Evolutionary conservation across 2,329 filamentous ascomycete species (phyloP).

Genomic region (Gaeumannomyces tritici): DNA sequence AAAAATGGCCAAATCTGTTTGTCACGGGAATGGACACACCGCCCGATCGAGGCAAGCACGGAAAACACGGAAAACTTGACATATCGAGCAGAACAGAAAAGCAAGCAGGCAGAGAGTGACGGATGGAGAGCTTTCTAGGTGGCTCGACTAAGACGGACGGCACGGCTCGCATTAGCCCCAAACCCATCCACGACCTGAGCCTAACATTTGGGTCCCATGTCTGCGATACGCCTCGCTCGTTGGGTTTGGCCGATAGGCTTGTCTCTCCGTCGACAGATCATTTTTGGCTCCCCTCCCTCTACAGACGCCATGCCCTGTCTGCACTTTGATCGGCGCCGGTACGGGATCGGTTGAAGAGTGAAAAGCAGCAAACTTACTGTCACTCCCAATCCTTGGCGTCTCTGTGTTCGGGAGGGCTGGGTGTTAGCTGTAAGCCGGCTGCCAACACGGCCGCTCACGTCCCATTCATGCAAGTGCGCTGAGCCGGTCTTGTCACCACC

Average conservation of each 20-base stretch:
- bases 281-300: not conserved
- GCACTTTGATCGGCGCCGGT: no score
- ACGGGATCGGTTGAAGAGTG: not conserved
- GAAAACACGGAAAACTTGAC: no score
- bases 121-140: not conserved
- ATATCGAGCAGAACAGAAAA: not conserved
- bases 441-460: not conserved
- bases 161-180: constrained; percentile 1
- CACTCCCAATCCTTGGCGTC: no score
- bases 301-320: no score
- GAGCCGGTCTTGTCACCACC: not conserved
- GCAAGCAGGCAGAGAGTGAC: not conserved
- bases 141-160: not conserved
- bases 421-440: not conserved
- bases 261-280: not conserved
- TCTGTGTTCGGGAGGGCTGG: no score
- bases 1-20: not conserved
- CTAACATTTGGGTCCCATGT: not conserved
- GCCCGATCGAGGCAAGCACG: not conserved
- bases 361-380: not conserved
- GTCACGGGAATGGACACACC: not conserved
- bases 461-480: not conserved
- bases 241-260: not conserved
- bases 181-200: not conserved
- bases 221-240: not conserved